Base-by-base conservation (phyloP, 345 rosid genomes). In the Ricinus communis region DNA sequence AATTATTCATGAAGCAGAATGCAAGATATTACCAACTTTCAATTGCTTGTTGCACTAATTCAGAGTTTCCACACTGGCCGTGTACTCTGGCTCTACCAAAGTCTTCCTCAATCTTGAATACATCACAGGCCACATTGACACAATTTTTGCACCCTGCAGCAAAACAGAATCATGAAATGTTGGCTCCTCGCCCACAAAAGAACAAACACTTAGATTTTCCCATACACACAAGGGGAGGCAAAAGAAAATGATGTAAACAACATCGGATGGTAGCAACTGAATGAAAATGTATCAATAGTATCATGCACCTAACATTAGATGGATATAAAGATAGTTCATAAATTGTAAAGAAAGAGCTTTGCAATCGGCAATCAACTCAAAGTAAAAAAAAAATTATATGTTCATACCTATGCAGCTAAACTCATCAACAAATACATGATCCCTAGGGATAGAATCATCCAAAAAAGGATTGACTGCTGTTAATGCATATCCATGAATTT, bases 21-120 rank as follows among this genome's bases (percentile, higher is more conserved):
- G 4, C 38, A 33, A 33, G 38, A 33, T 2, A 33, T 30, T 79
- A 94, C 99, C 99, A 94, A 73, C 88, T 91, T 19, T 94, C 97
- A 82, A 94, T 86, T 21, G 99, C 99, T 77, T 90, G 93, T 66
- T 86, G 89, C 68, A 87, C 71, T 75, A 86, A 76, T 30, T 82
- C 84, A 8, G 82, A 77, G 10, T 83, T 80, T 47, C 97, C 97
- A 31, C 81, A 79, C 76, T 91, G 97, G 78, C 77, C 80, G 71
- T 91, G 80, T 0, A 77, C 99, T 86, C 97, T 81, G 59, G 97
- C 99, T 83, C 99, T 86, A 58, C 99, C 99, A 72, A 85, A 90
- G 51, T 94, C 97, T 46, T 94, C 99, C 85, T 94, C 99, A 49
- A 94, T 90, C 24, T 78, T 36, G 77, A 91, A 94, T 63, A 87